phyloP scores from a whole-genome alignment of 164 flowering plant genomes.

The Sedum album region DNA sequence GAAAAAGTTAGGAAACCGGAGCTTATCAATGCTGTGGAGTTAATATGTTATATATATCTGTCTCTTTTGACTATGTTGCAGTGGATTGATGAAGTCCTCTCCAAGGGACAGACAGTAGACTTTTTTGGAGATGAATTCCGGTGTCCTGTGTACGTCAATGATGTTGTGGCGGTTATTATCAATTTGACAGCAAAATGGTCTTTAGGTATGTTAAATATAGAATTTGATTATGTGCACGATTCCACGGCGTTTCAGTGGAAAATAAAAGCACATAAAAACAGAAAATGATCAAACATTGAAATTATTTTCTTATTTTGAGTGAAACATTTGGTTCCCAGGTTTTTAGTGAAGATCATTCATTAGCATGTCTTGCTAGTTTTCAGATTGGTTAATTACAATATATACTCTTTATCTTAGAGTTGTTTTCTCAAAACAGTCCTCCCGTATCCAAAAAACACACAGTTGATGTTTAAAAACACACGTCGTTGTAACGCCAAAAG shows the following conservation, averaged over 20 bases:
- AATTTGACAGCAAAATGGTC: constrained; percentile 47
- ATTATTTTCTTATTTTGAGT: no score
- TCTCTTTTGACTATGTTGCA: constrained; percentile 17
- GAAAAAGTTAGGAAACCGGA: no score
- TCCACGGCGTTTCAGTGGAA: neutral
- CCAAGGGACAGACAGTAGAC: constrained; percentile 49
- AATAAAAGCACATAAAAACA: neutral
- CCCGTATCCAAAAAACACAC: no score
- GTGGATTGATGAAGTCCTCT: constrained; percentile 84
- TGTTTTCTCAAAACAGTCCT: no score
- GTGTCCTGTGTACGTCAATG: constrained; percentile 81
- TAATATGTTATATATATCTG: neutral
- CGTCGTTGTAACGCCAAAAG: no score
- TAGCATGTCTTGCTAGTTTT: neutral
- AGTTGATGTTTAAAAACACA: no score
- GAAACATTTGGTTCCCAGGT: no score
- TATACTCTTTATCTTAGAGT: no score
- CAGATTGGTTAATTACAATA: no score
- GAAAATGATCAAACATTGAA: neutral
- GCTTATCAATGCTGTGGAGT: no score
- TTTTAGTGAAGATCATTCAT: neutral
- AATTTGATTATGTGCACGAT: neutral
- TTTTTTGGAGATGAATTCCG: constrained; percentile 87
- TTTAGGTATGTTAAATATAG: constrained; percentile 40
- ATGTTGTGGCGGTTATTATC: constrained; percentile 52